Conservation (phyloP, 768 basidiomycete genomes). For the Mycena vulgaris region DNA sequence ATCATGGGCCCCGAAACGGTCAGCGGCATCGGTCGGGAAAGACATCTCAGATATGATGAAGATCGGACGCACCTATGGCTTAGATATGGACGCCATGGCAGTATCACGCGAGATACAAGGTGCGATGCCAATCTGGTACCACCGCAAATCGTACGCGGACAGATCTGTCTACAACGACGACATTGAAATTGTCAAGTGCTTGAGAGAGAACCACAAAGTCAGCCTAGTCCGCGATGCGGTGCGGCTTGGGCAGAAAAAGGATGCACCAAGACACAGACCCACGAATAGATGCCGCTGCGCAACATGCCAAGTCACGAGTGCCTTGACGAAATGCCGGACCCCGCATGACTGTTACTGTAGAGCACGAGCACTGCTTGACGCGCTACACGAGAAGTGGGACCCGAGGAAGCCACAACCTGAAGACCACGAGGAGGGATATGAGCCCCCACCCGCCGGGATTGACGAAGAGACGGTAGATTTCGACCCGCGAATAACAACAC, state of each 20-base stretch:
- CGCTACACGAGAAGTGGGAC: too few species aligned
- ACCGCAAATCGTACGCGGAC: too few species aligned
- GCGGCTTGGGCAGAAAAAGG: neutral
- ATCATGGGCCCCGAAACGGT: too few species aligned
- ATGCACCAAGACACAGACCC: neutral
- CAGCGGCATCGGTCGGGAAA: too few species aligned
- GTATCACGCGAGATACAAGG: neutral
- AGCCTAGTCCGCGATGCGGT: neutral
- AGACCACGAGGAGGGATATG: neutral
- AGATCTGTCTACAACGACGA: too few species aligned
- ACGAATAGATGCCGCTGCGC: neutral
- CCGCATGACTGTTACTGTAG: neutral
- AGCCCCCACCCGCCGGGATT: neutral
- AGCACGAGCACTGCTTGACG: neutral
- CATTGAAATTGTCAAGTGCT: too few species aligned
- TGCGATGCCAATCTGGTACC: neutral
- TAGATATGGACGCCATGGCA: neutral
- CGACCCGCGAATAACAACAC: neutral
- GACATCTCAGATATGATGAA: neutral
- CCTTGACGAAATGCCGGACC: neutral
- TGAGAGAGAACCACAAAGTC: too few species aligned
- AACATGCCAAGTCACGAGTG: neutral
- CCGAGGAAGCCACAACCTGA: too few species aligned
- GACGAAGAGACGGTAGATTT: neutral
- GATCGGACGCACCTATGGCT: neutral